Conservation (phyloP, 2,329 filamentous ascomycete species). For the Davidsoniella australis region DNA sequence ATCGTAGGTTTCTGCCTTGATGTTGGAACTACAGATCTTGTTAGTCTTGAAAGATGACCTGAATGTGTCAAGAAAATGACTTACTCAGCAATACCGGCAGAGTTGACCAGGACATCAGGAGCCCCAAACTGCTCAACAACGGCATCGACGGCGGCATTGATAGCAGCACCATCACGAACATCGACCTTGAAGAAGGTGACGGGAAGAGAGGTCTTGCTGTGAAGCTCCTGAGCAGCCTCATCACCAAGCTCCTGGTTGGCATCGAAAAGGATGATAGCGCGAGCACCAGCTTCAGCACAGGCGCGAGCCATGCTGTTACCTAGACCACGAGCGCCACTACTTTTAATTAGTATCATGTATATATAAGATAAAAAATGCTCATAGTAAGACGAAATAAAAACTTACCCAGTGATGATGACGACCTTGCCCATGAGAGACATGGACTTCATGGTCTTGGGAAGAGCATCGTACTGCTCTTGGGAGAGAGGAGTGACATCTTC, state of each 20-base stretch:
- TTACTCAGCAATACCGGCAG: slow-evolving; percentile 57
- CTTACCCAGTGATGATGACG: slow-evolving; percentile 55
- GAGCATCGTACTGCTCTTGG: slow-evolving; percentile 33
- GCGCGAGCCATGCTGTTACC: slow-evolving; percentile 68
- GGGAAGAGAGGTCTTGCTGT: slow-evolving; percentile 54
- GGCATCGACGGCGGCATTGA: slow-evolving; percentile 50
- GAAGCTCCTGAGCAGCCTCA: slow-evolving; percentile 49
- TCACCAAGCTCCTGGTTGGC: slow-evolving; percentile 61
- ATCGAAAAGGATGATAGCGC: slow-evolving; percentile 59
- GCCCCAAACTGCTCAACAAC: slow-evolving; percentile 49
- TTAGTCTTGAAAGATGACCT: slow-evolving; percentile 6
- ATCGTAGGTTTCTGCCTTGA: slow-evolving; percentile 64
- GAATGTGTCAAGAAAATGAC: slow-evolving; percentile 21
- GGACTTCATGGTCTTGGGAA: slow-evolving; percentile 50
- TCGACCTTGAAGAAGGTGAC: slow-evolving; percentile 67
- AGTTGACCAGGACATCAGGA: slow-evolving; percentile 63
- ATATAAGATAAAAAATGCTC: neutral
- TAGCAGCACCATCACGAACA: slow-evolving; percentile 53
- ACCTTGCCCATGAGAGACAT: slow-evolving; percentile 55
- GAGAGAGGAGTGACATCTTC: slow-evolving; percentile 34
- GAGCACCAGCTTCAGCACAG: slow-evolving; percentile 58
- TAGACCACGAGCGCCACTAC: slow-evolving; percentile 55
- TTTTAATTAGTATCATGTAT: neutral
- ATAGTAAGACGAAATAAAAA: slow-evolving; percentile 4
- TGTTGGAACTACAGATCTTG: slow-evolving; percentile 40